Conservation (phyloP, 2,329 filamentous ascomycete species). For the Stagonosporopsis chrysanthemi region DNA sequence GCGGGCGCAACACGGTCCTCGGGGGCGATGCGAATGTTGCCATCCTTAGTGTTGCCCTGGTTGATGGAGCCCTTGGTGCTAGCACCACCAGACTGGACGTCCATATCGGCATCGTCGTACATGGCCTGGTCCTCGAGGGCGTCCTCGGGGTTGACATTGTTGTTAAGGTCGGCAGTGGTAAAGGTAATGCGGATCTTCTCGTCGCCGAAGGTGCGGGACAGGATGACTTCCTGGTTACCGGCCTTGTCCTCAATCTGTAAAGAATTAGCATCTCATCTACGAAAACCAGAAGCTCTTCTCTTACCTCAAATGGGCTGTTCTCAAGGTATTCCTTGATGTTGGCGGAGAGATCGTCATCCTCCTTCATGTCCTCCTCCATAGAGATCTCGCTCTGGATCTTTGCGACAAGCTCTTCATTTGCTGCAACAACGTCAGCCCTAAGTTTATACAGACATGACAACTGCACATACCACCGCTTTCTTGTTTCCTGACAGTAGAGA, state of each 20-base stretch:
- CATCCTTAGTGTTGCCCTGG: constrained; percentile 58
- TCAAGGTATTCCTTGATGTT: constrained; percentile 88
- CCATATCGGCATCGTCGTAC: constrained; percentile 47
- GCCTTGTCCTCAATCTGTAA: constrained; percentile 72
- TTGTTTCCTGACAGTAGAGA: constrained; percentile 50
- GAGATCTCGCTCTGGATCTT: constrained; percentile 71
- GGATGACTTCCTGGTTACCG: constrained; percentile 86
- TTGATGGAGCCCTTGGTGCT: constrained; percentile 65
- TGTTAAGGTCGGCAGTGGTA: constrained; percentile 81
- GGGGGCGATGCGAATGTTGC: constrained; percentile 62
- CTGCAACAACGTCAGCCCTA: constrained; percentile 30
- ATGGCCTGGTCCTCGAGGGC: constrained; percentile 63
- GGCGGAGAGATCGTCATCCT: constrained; percentile 73
- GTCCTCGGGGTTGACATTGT: constrained; percentile 46
- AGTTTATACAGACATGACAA: too few relatives aligned
- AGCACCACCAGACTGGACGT: constrained; percentile 62
- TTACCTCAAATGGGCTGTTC: constrained; percentile 81
- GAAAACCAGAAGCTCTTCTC: not conserved
- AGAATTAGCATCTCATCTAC: not conserved
- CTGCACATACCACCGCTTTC: constrained; percentile 34
- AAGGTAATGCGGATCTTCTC: constrained; percentile 91
- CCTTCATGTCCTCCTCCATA: constrained; percentile 81
- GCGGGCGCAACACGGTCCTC: constrained; percentile 65
- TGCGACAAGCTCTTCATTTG: constrained; percentile 78
- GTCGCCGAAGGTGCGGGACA: constrained; percentile 82